Base-by-base conservation (phyloP, 345 rosid genomes). In the Hibiscus syriacus region DNA sequence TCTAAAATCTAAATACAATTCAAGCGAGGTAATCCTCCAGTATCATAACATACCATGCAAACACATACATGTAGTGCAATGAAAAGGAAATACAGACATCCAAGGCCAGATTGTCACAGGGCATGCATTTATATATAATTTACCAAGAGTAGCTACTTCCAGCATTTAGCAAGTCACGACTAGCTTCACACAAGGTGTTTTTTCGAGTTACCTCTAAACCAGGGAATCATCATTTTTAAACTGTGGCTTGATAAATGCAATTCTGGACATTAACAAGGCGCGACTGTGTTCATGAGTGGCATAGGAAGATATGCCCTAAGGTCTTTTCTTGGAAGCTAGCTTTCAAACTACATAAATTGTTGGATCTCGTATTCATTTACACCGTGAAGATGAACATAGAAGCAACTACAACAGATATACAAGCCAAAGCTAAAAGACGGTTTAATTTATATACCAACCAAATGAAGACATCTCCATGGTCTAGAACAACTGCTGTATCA, bases 391-490 rank as follows among this genome's bases (percentile, higher is more conserved):
- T 39, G 46, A 45, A 49, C 30, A 30, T 23, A 58, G 48, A 67
- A 59, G 57, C 54, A 70, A 46, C 63, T 29, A n/a, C 29, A 41
- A 20, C 16, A 50, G 16, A 68, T 12, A 19, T 23, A 23, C 49
- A 5, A 2, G 0, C 19, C 50, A 52, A 61, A 63, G 38, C 39
- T 55, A 55, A 69, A 55, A 50, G 45, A 29, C 25, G 78, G 59
- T 60, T 46, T 19, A 46, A 27, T 59, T 71, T 43, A 56, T 92
- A 68, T 82, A 94, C 97, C 97, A 91, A 73, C 99, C 97, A 94
- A 83, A 94, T 91, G 80, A 91, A 94, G 80, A 94, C 80, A 82
- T 94, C 95, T 3, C 97, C 99, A 80, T 91, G 97, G 78, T 94
- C 99, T 73, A 94, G 97, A 70, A 94, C 89, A 68, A 94, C 99